phyloP scores from a whole-genome alignment of 139 green algal genomes.

The Chlorella sp. region DNA sequence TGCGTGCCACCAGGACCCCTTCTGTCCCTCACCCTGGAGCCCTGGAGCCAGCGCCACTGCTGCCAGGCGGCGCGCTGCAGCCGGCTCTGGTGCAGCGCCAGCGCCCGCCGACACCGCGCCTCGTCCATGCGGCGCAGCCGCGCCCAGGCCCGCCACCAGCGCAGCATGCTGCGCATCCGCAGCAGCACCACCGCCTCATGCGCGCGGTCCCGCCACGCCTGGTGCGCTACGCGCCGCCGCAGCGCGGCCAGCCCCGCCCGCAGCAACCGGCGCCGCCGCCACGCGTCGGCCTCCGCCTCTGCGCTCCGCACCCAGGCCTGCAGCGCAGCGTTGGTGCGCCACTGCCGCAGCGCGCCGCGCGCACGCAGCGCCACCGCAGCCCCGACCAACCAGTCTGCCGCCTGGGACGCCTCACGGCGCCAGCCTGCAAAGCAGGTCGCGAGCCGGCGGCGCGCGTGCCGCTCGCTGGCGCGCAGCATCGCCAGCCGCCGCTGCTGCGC shows the following conservation, averaged over 20 bases:
- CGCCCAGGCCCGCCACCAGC: conserved; percentile 7
- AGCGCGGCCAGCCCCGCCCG: not conserved
- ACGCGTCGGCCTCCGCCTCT: not conserved
- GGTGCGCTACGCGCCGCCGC: conserved; percentile 4
- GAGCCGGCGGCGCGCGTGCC: not conserved
- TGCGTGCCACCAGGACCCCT: no score
- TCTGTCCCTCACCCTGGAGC: conserved; percentile 15
- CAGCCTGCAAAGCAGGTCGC: not conserved
- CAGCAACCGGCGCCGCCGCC: not conserved
- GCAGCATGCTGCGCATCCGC: conserved; percentile 15
- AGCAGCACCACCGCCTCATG: not conserved
- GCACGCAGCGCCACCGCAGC: not conserved
- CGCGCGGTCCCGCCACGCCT: conserved; percentile 21
- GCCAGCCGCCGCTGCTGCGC: not conserved
- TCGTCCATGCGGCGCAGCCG: conserved; percentile 10
- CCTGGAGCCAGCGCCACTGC: conserved; percentile 24
- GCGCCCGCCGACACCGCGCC: not conserved
- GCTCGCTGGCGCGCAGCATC: not conserved
- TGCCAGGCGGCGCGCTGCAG: not conserved
- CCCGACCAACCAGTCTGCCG: not conserved
- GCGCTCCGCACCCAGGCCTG: conserved; percentile 6
- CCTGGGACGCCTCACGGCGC: not conserved
- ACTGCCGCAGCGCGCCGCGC: conserved; percentile 7
- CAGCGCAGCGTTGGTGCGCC: not conserved
- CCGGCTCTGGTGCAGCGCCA: conserved; percentile 2